Evolutionary conservation across 2,329 filamentous ascomycete genomes (phyloP).

Genomic region (Thielaviopsis populi): DNA sequence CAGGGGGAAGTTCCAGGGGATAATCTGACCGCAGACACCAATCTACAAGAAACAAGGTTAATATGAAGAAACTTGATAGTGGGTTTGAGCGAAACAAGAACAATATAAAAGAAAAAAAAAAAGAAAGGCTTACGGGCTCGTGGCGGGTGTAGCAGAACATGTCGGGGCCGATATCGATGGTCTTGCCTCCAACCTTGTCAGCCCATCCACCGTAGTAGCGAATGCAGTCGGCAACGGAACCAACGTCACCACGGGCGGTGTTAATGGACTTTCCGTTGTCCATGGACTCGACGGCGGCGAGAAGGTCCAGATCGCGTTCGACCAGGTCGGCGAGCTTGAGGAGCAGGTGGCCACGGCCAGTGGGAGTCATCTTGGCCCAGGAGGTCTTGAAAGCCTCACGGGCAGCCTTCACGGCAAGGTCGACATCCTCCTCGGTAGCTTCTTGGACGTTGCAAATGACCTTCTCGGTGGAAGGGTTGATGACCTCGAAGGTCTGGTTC

Average conservation of each 20-base stretch:
- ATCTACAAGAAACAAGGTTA: constrained; percentile 19
- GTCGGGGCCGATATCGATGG: constrained; percentile 27
- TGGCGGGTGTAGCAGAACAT: constrained; percentile 33
- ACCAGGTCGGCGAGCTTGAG: constrained; percentile 33
- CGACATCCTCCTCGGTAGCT: constrained; percentile 33
- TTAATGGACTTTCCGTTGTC: constrained; percentile 31
- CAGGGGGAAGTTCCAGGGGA: constrained; percentile 42
- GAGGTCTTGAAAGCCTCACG: constrained; percentile 31
- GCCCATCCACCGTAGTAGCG: constrained; percentile 31
- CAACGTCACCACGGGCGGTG: constrained; percentile 26
- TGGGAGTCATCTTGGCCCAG: constrained; percentile 30
- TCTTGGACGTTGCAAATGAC: constrained; percentile 26
- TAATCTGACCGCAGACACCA: constrained; percentile 40
- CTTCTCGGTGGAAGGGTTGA: constrained; percentile 21
- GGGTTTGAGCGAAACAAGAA: no score
- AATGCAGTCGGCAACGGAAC: constrained; percentile 26
- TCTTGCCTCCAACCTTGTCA: constrained; percentile 29
- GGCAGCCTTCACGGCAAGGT: constrained; percentile 34
- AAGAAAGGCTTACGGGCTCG: constrained; percentile 32
- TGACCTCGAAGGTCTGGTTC: constrained; percentile 19
- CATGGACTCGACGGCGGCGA: constrained; percentile 31
- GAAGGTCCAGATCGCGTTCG: constrained; percentile 26
- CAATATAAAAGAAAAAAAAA: neutral
- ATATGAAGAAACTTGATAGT: neutral
- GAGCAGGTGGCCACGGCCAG: constrained; percentile 28